Evolutionary conservation across 352 stramenopile species (phyloP).

Genomic region (Phytophthora constricta): DNA sequence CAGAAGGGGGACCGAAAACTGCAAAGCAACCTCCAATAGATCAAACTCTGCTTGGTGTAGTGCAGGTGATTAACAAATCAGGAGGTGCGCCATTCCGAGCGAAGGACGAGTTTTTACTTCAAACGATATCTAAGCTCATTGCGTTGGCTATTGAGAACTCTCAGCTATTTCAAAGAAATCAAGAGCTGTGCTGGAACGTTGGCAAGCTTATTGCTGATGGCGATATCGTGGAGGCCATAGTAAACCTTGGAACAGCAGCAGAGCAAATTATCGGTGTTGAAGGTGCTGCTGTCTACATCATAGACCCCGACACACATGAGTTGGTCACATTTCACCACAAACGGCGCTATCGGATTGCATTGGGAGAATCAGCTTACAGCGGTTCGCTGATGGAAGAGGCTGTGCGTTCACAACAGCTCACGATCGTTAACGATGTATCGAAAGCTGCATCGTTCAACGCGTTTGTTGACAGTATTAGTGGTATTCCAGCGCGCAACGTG

Average conservation of each 20-base stretch:
- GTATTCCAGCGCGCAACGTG: constrained; percentile 57
- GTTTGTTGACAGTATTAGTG: constrained; percentile 73
- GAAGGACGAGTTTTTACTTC: constrained; percentile 82
- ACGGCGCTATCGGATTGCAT: constrained; percentile 58
- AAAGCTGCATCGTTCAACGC: constrained; percentile 55
- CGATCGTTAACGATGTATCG: constrained; percentile 72
- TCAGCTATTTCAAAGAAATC: constrained; percentile 82
- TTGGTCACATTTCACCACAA: constrained; percentile 80
- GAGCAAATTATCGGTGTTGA: constrained; percentile 82
- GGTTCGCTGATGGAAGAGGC: constrained; percentile 62
- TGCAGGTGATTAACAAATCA: constrained; percentile 87
- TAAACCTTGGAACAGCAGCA: constrained; percentile 56
- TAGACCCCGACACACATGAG: constrained; percentile 49
- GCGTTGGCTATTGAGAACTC: constrained; percentile 83
- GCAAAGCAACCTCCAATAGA: constrained; percentile 22
- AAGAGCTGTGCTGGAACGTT: constrained; percentile 68
- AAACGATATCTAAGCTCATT: constrained; percentile 81
- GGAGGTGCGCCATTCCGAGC: constrained; percentile 73
- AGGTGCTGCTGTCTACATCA: constrained; percentile 66
- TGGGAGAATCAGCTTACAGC: constrained; percentile 60
- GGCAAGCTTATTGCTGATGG: constrained; percentile 68
- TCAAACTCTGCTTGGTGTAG: constrained; percentile 66
- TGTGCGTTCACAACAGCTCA: constrained; percentile 46
- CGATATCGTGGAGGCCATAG: constrained; percentile 64
- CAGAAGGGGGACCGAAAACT: background rate